Base-by-base conservation (phyloP, 106 monocot genomes). In the Alisma plantagoaquatica region DNA sequence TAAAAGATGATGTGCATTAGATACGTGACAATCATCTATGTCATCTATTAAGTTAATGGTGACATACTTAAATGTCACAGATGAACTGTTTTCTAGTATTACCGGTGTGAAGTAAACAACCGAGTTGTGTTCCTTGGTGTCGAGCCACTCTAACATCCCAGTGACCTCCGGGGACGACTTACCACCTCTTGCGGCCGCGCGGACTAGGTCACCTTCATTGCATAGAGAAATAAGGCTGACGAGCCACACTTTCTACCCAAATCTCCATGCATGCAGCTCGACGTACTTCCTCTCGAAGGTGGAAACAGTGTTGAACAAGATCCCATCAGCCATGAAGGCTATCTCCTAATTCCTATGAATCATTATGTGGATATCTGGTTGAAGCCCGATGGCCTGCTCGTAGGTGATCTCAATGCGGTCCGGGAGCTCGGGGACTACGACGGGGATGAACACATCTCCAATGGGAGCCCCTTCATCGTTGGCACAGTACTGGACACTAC, bases 31-130 rank as follows among this genome's bases (percentile, higher is more conserved):
- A n/a, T n/a, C n/a, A n/a, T n/a, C n/a, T n/a, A n/a, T n/a, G n/a
- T n/a, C n/a, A n/a, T n/a, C n/a, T n/a, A n/a, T n/a, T n/a, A n/a
- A n/a, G n/a, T n/a, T n/a, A n/a, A n/a, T n/a, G n/a, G n/a, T n/a
- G n/a, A n/a, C n/a, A n/a, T n/a, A n/a, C n/a, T n/a, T n/a, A n/a
- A n/a, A n/a, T n/a, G n/a, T n/a, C n/a, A n/a, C n/a, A n/a, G n/a
- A n/a, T n/a, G n/a, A n/a, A n/a, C n/a, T n/a, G n/a, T n/a, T n/a
- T n/a, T n/a, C n/a, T n/a, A n/a, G n/a, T n/a, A n/a, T 76, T 2
- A 75, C 81, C 32, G 76, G 76, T 60, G 72, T 71, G 3, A 61
- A 72, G 32, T 60, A 81, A 44, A 72, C 60, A 9, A 76, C 72
- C 12, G 81, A 81, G 0, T 62, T 44, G 19, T 2, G 26, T 27